Evolutionary conservation across 2,329 filamentous ascomycete species (phyloP), one percentile per base, ranked within the genome.

Genomic region (Colletotrichum brevisporum): DNA sequence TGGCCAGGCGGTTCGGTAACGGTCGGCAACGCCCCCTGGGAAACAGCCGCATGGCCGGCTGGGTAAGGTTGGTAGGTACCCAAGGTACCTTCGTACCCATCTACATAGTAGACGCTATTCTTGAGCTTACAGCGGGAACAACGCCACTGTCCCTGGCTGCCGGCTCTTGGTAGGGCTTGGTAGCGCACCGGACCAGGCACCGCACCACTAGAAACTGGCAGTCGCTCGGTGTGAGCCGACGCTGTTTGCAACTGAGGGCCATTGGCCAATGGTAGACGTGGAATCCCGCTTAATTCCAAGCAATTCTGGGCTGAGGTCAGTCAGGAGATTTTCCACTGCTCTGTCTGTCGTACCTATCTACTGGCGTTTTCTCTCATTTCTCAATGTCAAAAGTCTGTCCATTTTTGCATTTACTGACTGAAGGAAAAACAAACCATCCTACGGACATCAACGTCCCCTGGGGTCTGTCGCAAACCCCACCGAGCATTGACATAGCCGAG

Each of bases 1-100:
- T 69, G 55, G 62, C n/a, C n/a, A 6, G 9, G 45, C 43, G 55
- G 55, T 45, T 69, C 67, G 67, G 67, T 13, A 69, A 66, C 67
- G 6, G 56, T 69, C 67, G 56, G 62, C 56, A 69, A 69, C 62
- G 21, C n/a, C 36, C 36, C 50, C 60, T 43, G 48, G 16, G 45
- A 26, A 8, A 48, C 60, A 67, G 60, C 60, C 60, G 60, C 60
- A 64, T 54, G 54, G 36, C 65, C 60, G 65, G 10, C 31, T 9
- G 31, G 31, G 10, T 24, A 24, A 24, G 21, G 21, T 24, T 24
- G 21, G 21, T 36, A 36, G 31, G 31, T 36, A 36, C 31, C 31
- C 0, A 10, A 36, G 31, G 31, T 36, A 36, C 31, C 31, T 2
- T 9, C 8, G 31, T 36, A 36, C 31, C 31, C 5, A 10, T 36